These are phyloP conservation scores for Hyphochytrium catenoides DNA, from an alignment of 352 stramenopile species.

Conservation along the genomic window DNA sequence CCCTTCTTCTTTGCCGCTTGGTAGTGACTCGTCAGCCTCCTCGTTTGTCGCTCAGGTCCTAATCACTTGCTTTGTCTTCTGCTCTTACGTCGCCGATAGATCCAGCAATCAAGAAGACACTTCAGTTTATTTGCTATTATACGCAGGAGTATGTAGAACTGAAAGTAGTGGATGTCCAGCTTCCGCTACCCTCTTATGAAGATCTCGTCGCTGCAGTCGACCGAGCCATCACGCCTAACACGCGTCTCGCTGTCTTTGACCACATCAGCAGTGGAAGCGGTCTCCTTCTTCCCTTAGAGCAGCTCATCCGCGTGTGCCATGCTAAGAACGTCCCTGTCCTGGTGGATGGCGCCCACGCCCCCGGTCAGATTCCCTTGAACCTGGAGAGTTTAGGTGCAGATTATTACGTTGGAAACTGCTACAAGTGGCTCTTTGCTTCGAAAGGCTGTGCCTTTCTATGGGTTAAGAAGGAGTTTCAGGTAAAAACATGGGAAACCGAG, in stretches of 20 bases:
- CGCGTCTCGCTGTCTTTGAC: conserved; percentile 46
- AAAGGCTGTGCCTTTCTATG: conserved; percentile 60
- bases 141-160: conserved; percentile 64
- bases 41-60: too few species aligned
- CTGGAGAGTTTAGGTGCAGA: conserved; percentile 31
- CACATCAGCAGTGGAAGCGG: conserved; percentile 47
- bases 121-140: conserved; percentile 52
- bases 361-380: conserved; percentile 38
- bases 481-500: conserved; percentile 1
- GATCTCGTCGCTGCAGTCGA: conserved; percentile 33
- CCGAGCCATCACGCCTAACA: conserved; percentile 45
- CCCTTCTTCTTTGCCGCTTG: too few species aligned
- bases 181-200: conserved; percentile 39
- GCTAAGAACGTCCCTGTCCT: conserved; percentile 39
- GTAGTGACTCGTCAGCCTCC: too few species aligned
- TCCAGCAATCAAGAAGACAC: conserved; percentile 45
- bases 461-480: conserved; percentile 40
- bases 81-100: conserved; percentile 18
- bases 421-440: conserved; percentile 62
- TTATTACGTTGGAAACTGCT: conserved; percentile 52
- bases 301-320: conserved; percentile 54
- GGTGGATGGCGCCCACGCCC: conserved; percentile 42
- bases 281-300: conserved; percentile 45
- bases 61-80: conserved; percentile 4
- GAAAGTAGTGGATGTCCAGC: conserved; percentile 46